A percentile compares a stretch with the other conserved stretches of the same genome.
Evolutionary conservation across 768 basidiomycete genomes (phyloP).

Genomic region (Pleurotus djamor): DNA sequence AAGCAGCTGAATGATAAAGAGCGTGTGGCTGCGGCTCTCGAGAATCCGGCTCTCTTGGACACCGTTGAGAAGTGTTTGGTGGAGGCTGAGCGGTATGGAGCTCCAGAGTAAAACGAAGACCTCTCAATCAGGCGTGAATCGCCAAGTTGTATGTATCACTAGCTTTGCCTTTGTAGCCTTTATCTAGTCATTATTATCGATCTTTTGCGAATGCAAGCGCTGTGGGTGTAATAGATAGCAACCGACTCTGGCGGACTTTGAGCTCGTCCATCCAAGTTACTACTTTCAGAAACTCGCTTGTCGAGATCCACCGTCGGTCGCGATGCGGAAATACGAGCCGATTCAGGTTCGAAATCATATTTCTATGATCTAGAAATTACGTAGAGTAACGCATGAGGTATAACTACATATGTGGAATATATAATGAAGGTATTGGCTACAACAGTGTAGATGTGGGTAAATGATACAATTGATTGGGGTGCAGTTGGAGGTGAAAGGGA

Average conservation of each 20-base stretch:
- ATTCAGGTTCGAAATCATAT: background rate
- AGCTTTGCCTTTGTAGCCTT: constrained; percentile 4
- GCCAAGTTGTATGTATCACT: background rate
- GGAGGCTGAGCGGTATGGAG: constrained; percentile 28
- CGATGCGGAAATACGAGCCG: no score
- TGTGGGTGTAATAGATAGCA: no score
- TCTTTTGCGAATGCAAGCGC: no score
- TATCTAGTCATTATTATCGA: constrained; percentile 10
- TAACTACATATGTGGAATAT: constrained; percentile 4
- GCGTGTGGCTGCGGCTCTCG: constrained; percentile 93
- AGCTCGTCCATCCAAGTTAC: no score
- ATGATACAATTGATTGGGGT: constrained; percentile 5
- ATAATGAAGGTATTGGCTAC: constrained; percentile 20
- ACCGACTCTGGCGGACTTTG: no score
- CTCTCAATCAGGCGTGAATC: background rate
- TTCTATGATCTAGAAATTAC: background rate
- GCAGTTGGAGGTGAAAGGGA: background rate
- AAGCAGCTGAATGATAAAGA: constrained; percentile 99
- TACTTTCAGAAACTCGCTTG: no score
- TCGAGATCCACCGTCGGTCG: no score
- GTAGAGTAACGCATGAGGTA: constrained; percentile 5
- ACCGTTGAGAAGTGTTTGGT: constrained; percentile 74
- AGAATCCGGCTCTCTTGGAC: constrained; percentile 83
- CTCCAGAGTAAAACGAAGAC: constrained; percentile 11
- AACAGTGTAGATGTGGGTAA: constrained; percentile 9